Percentiles rank a stretch among this genome's conserved stretches.
Evolutionary conservation across 352 stramenopile genomes (phyloP).

Genomic region (Pythium oligandrum): DNA sequence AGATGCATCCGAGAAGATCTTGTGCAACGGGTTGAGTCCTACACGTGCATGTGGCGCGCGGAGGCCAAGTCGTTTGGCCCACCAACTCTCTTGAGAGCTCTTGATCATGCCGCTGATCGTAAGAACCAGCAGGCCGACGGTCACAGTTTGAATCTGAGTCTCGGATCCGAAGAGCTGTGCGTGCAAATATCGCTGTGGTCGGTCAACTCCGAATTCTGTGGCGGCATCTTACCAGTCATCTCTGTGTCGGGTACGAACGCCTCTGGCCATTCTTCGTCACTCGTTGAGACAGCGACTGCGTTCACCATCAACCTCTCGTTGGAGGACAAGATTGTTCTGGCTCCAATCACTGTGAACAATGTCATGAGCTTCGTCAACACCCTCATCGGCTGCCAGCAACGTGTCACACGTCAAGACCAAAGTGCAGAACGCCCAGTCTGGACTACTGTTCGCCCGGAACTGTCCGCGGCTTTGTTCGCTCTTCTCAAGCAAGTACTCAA

Average conservation of each 20-base stretch:
- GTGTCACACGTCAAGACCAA: background rate
- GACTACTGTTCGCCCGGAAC: conserved; percentile 42
- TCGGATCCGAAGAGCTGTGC: conserved; percentile 36
- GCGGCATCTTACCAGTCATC: conserved; percentile 56
- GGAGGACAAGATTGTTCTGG: conserved; percentile 73
- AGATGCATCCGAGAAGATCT: conserved; percentile 79
- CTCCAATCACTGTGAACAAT: conserved; percentile 48
- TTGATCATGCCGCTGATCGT: conserved; percentile 12
- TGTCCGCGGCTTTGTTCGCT: conserved; percentile 61
- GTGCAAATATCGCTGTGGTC: conserved; percentile 73
- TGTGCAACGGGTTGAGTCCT: conserved; percentile 52
- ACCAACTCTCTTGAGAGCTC: conserved; percentile 19
- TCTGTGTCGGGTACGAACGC: conserved; percentile 32
- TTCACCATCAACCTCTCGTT: conserved; percentile 61
- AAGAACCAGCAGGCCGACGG: conserved; percentile 20
- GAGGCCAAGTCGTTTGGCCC: conserved; percentile 28
- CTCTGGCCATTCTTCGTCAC: background rate
- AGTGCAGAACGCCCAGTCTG: background rate
- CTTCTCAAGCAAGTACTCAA: conserved; percentile 66
- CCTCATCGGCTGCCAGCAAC: conserved; percentile 43
- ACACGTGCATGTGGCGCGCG: conserved; percentile 61
- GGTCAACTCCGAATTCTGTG: conserved; percentile 54
- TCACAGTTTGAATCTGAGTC: conserved; percentile 16
- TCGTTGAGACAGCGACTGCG: conserved; percentile 7
- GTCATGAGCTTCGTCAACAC: conserved; percentile 65